Evolutionary conservation across 2,329 filamentous ascomycete genomes (phyloP).

Genomic region (Stagonosporopsis vannaccii): DNA sequence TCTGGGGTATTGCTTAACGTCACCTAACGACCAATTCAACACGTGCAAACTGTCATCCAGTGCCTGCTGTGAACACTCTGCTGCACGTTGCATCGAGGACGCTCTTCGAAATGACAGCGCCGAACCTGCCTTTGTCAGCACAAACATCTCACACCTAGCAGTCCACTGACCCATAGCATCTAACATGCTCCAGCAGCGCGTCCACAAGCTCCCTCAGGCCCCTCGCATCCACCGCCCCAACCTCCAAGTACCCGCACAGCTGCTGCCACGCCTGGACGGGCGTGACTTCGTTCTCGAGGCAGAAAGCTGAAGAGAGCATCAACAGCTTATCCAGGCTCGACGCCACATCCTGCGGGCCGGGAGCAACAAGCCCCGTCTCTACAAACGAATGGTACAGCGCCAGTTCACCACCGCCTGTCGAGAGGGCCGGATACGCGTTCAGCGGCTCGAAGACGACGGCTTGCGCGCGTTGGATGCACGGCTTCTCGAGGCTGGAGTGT

Average conservation of each 20-base stretch:
- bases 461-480: constrained; percentile 45
- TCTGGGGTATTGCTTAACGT: background rate
- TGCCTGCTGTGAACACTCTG: constrained; percentile 6
- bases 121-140: constrained; percentile 22
- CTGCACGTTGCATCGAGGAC: constrained; percentile 21
- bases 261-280: constrained; percentile 48
- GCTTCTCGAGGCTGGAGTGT: constrained; percentile 38
- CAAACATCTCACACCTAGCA: too few species aligned
- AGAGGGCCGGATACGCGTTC: background rate
- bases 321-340: constrained; percentile 31
- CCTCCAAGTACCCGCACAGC: constrained; percentile 32
- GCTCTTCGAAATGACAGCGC: constrained; percentile 18
- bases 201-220: constrained; percentile 31
- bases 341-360: background rate
- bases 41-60: background rate
- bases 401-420: background rate
- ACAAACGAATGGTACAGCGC: constrained; percentile 2
- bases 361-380: background rate
- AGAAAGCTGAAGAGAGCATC: constrained; percentile 23
- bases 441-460: constrained; percentile 11
- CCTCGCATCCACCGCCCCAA: constrained; percentile 26
- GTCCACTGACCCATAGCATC: constrained; percentile 43
- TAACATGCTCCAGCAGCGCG: constrained; percentile 33
- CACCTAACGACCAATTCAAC: constrained; percentile 11
- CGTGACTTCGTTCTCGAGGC: constrained; percentile 38